These are phyloP conservation scores for Artemisia argyi DNA, from an alignment of 129 eudicot species.

Conservation along the genomic window DNA sequence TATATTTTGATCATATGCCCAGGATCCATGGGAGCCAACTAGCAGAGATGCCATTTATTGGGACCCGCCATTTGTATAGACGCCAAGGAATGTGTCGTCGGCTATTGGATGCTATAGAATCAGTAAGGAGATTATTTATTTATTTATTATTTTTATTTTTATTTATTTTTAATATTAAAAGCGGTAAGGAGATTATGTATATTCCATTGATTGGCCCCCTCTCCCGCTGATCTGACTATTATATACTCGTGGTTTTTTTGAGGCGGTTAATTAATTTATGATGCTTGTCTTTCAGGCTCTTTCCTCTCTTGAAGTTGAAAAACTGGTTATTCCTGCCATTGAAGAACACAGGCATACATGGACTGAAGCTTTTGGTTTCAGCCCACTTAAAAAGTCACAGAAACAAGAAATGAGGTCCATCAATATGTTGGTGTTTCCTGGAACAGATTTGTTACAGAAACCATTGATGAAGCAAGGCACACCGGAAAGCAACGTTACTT, in stretches of 20 bases:
- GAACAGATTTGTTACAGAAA: slow-evolving; percentile 86
- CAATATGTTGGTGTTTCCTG: slow-evolving; percentile 90
- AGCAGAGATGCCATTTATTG: slow-evolving; percentile 98
- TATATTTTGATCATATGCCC: slow-evolving; percentile 8
- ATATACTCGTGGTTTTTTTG: not conserved
- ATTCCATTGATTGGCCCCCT: slow-evolving; percentile 5
- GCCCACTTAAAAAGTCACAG: slow-evolving; percentile 43
- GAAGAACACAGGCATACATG: slow-evolving; percentile 86
- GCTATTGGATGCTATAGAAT: slow-evolving; percentile 74
- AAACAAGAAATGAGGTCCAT: slow-evolving; percentile 62
- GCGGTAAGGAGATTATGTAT: slow-evolving; percentile 42
- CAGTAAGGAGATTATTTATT: slow-evolving; percentile 41
- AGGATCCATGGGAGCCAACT: slow-evolving; percentile 87
- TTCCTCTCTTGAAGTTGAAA: slow-evolving; percentile 63
- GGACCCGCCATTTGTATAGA: slow-evolving; percentile 88
- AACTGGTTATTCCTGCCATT: slow-evolving; percentile 80
- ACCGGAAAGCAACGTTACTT: slow-evolving; percentile 30
- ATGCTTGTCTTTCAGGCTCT: slow-evolving; percentile 53
- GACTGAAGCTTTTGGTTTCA: slow-evolving; percentile 67
- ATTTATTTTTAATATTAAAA: too few relatives aligned
- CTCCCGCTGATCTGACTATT: not conserved
- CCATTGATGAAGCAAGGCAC: slow-evolving; percentile 41
- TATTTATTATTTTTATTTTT: too few relatives aligned
- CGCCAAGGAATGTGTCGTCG: slow-evolving; percentile 98
- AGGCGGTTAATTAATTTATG: not conserved